These are phyloP conservation scores for Fusarium nodosum DNA, from an alignment of 2,329 filamentous ascomycete genomes.

Conservation along the genomic window DNA sequence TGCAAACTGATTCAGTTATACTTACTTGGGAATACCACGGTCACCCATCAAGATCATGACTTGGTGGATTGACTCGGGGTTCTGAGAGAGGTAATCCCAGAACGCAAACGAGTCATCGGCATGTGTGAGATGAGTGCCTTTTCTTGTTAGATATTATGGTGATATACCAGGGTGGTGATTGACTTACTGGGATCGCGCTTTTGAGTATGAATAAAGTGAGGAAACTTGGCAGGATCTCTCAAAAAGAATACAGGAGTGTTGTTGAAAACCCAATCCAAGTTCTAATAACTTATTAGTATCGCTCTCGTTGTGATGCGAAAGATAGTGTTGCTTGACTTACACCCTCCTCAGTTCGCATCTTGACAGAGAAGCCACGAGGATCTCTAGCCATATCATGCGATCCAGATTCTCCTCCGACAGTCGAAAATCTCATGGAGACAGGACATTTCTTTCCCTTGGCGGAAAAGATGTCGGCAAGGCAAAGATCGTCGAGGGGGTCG, in stretches of 20 bases:
- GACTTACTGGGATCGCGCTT: conserved; percentile 71
- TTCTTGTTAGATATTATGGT: background rate
- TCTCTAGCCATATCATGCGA: conserved; percentile 80
- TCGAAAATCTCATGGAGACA: conserved; percentile 77
- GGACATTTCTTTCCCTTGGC: conserved; percentile 77
- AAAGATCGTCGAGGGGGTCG: conserved; percentile 66
- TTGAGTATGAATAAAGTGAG: conserved; percentile 80
- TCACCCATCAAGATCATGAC: conserved; percentile 71
- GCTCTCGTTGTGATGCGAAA: background rate
- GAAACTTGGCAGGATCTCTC: conserved; percentile 80
- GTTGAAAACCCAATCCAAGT: conserved; percentile 24
- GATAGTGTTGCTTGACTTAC: conserved; percentile 9
- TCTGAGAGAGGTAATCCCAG: conserved; percentile 69
- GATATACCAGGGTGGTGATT: background rate
- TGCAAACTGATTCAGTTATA: fast-evolving
- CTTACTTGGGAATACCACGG: conserved; percentile 64
- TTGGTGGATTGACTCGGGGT: conserved; percentile 69
- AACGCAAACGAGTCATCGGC: conserved; percentile 33
- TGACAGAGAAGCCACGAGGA: conserved; percentile 78
- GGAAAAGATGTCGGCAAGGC: conserved; percentile 65
- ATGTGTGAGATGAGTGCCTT: conserved; percentile 68
- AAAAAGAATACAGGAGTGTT: conserved; percentile 83
- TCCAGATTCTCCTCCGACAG: conserved; percentile 80
- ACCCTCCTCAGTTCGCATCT: conserved; percentile 71
- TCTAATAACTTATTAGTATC: background rate